Evolutionary conservation across 306 rosid species (phyloP), one percentile per base, ranked within the genome.

Genomic region (Abrus precatorius): DNA sequence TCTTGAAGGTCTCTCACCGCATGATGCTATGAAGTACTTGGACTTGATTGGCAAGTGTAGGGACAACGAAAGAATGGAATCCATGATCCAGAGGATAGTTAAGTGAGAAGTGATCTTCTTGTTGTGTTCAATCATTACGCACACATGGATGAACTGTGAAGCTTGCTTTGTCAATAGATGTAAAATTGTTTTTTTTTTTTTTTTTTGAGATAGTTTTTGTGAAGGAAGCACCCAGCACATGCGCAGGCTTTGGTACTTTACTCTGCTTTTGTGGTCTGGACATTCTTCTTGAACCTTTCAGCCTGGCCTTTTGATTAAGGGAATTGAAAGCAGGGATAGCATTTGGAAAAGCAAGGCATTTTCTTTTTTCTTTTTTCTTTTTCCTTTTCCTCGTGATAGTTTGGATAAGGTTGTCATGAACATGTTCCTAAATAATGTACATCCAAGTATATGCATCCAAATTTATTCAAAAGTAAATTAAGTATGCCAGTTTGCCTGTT

Each of bases 1-100:
- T 47, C 95, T 94, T 3, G 94, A 94, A 84, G 98, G 98, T 43
- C 88, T 94, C 8, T 79, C 84, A 52, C 88, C 95, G 20, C 59
- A 36, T 28, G 98, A 94, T 86, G 94, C 98, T 14, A 87, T 94
- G 90, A 90, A 86, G 73, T 94, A 94, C 81, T 59, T 94, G 89
- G 98, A 94, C 74, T 78, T 92, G 79, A 87, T 94, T 56, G 36
- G 78, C 50, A 86, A 78, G 82, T 89, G 90, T 79, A 83, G 77
- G 64, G 83, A 85, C 80, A 83, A 73, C 44, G 88, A 85, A 2
- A 66, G 57, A 82, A 76, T 81, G 80, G 84, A 88, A 72, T 73
- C 93, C 27, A 85, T 88, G 86, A 85, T 88, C 36, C 79, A 49
- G 3, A 77, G 38, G 75, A 83, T 75, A 41, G 64, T 71, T 56